A percentile compares a stretch with the other conserved stretches of the same genome.
phyloP scores from a whole-genome alignment of 2,329 filamentous ascomycete species.

The Blastomyces gilchristii region DNA sequence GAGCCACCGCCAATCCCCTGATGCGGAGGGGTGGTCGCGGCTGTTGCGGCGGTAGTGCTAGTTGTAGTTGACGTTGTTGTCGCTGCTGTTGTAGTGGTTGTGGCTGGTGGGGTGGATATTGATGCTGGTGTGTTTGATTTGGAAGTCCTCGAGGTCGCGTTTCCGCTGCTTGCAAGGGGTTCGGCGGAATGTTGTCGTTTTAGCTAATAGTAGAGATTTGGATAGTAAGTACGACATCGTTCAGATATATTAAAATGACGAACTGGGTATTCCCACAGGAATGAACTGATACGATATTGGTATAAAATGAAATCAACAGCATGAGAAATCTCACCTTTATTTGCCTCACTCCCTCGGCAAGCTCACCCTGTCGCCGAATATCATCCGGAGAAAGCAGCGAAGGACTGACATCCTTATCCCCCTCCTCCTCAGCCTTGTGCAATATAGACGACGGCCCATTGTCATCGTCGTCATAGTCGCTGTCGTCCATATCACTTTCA shows the following conservation, averaged over 20 bases:
- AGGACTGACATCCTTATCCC: conserved; percentile 39
- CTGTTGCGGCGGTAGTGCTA: conserved; percentile 20
- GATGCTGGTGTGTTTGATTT: conserved; percentile 32
- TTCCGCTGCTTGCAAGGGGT: conserved; percentile 32
- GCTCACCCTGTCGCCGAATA: conserved; percentile 48
- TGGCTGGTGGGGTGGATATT: conserved; percentile 28
- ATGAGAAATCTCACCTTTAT: conserved; percentile 48
- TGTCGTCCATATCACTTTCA: conserved; percentile 58
- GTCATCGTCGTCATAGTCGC: conserved; percentile 53
- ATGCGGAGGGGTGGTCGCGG: conserved; percentile 30
- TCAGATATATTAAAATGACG: not conserved
- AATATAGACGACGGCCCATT: conserved; percentile 53
- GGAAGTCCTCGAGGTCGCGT: conserved; percentile 32
- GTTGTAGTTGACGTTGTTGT: not conserved
- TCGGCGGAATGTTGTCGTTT: conserved; percentile 58
- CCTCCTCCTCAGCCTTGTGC: conserved; percentile 53
- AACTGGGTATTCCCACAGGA: not conserved
- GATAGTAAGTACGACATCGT: not conserved
- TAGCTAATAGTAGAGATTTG: conserved; percentile 36
- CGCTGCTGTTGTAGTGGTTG: conserved; percentile 18
- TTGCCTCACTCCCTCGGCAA: conserved; percentile 54
- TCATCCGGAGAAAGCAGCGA: conserved; percentile 50
- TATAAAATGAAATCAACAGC: not conserved
- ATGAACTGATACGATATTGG: not conserved
- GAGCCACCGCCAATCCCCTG: conserved; percentile 12